Base-by-base conservation (phyloP, 768 basidiomycete species). In the Lyophyllum semitale region DNA sequence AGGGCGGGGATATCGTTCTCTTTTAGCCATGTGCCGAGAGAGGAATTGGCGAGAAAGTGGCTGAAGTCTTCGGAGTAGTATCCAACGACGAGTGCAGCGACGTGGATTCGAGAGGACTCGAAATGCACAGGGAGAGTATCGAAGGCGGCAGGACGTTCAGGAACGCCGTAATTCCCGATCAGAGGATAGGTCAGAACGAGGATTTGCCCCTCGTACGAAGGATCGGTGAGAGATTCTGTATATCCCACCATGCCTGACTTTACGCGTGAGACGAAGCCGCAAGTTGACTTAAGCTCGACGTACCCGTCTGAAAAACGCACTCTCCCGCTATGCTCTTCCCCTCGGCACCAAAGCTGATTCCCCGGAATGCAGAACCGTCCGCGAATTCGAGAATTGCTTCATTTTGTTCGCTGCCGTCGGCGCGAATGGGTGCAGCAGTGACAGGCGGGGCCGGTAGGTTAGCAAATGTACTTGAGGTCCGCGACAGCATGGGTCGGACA, bases 251-350 rank as follows among this genome's bases (percentile, higher is more conserved):
- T 98, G 53, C 97, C 97, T 99, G 66, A 51, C 51, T 51, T 22
- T 33, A 40, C 30, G 42, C 46, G 51, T 57, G 50, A 58, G 48
- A 50, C 23, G 53, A 55, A 55, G 48, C 51, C 44, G 15, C 9
- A 37, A 45, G n/a, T 38, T 32, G 30, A 33, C 29, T 47, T 41
- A 23, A 46, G 38, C 7, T 18, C 38, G 40, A 65, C 88, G 70
- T 66, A 95, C 97, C 97, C 37, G 97, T 99, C 78, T 98, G 96
- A 77, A 99, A 99, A 67, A 99, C 97, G 72, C 97, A 98, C 83
- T 99, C 97, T 64, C 97, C 97, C 17, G 96, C 83, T 29, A 96
- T 81, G 67, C 92, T 95, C 74, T 93, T 95, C 43, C 82, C 84
- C 63, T 93, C 83, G 4, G 93, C 94, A 65, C 97, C 97, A 67